Evolutionary conservation across 768 basidiomycete genomes (phyloP).

Genomic region (Leccinellum rugosiceps): DNA sequence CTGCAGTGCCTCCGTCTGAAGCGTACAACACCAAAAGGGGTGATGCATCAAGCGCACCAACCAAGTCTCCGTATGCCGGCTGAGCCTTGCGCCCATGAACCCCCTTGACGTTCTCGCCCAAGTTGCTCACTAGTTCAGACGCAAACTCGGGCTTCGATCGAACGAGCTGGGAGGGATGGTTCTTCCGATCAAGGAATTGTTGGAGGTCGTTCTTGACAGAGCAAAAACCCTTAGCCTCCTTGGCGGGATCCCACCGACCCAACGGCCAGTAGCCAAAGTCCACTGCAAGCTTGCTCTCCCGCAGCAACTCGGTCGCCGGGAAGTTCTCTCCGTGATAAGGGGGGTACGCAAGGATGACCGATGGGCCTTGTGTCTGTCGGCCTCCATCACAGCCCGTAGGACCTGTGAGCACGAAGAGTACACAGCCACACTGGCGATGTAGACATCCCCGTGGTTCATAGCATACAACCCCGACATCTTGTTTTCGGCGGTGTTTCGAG

Average conservation of each 20-base stretch:
- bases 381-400: conserved; percentile 86
- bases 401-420: conserved; percentile 96
- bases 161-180: conserved; percentile 92
- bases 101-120: conserved; percentile 81
- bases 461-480: conserved; percentile 97
- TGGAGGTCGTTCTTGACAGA: conserved; percentile 90
- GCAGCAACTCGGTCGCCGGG: conserved; percentile 84
- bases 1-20: conserved; percentile 90
- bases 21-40: conserved; percentile 88
- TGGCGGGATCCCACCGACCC: conserved; percentile 94
- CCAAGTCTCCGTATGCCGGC: conserved; percentile 78
- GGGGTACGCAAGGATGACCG: conserved; percentile 90
- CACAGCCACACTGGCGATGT: conserved; percentile 91
- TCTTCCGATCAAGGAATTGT: conserved; percentile 93
- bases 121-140: conserved; percentile 73
- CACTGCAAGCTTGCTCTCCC: conserved; percentile 96
- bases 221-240: conserved; percentile 78
- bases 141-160: conserved; percentile 79
- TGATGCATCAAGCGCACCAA: conserved; percentile 83
- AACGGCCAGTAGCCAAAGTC: conserved; percentile 97
- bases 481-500: conserved; percentile 78
- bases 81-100: conserved; percentile 79
- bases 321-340: conserved; percentile 79
- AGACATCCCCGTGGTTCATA: conserved; percentile 97
- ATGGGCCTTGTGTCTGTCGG: conserved; percentile 89